Evolutionary conservation across 495 filamentous ascomycete genomes (phyloP), one percentile per base, ranked within the genome.

Genomic region (Daldinia loculata): DNA sequence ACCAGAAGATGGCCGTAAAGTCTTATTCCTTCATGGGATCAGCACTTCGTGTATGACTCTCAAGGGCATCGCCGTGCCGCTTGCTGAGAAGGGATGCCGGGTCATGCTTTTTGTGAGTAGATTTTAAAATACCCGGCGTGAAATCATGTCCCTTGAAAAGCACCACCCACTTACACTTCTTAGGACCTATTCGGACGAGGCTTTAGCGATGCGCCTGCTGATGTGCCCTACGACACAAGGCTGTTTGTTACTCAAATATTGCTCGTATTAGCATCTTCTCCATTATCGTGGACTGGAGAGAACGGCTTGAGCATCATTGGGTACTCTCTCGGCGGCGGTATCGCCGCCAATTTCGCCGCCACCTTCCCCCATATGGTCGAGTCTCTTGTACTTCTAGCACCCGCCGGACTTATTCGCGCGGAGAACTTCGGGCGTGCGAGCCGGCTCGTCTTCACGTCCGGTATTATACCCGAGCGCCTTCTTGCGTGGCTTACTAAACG

Each of bases 11-110:
- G 94, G 94, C 3, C 80, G 84, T 22, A 97, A 93, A 75, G 91
- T 97, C 1, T 72, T 97, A 38, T 80, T 97, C 24, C 80, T 97
- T 22, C 94, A 97, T 76, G 95, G 95, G 29, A 96, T 97, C 74
- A 91, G 87, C 56, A 98, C 92, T 1, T 92, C 95, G 2, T 91
- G 90, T 77, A 84, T 92, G 70, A 86, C 92, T 3, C 82, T 96
- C 2, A 86, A 87, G 41, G 83, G 84, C 39, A 71, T 97, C 38
- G 90, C 93, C 39, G 82, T 90, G 75, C 85, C 83, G 12, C 83
- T 98, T 24, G 92, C 89, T 15, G 83, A 90, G 55, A 85, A 84
- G 22, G 93, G 92, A 4, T 97, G 91, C 75, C 86, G 94, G 17
- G 93, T 98, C 15, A 87, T 97, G 85, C 80, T 96, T 17, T 93